Percentiles rank a stretch among this genome's conserved stretches.
Evolutionary conservation across 768 basidiomycete genomes (phyloP).

Genomic region (Lactarius akahatsu): DNA sequence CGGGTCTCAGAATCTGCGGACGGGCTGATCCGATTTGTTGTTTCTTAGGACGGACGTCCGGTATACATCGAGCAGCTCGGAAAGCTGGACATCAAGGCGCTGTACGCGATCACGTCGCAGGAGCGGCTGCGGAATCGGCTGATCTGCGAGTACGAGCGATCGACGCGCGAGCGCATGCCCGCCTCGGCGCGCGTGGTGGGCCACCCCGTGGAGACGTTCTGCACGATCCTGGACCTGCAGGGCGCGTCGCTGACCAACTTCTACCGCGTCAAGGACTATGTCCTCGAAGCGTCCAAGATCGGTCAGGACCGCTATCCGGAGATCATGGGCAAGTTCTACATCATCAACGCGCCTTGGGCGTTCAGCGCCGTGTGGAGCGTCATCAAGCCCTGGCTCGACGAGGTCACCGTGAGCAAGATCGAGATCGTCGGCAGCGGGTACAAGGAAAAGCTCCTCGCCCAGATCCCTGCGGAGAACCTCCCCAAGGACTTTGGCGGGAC

Average conservation of each 20-base stretch:
- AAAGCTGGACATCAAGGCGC: slow-evolving; percentile 79
- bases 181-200: slow-evolving; percentile 70
- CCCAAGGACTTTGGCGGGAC: slow-evolving; percentile 83
- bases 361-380: slow-evolving; percentile 87
- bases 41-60: slow-evolving; percentile 81
- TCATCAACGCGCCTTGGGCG: slow-evolving; percentile 95
- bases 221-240: slow-evolving; percentile 93
- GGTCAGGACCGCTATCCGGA: slow-evolving; percentile 93
- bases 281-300: slow-evolving; percentile 68
- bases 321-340: slow-evolving; percentile 97
- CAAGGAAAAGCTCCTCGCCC: slow-evolving; percentile 70
- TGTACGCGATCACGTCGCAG: slow-evolving; percentile 78
- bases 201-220: slow-evolving; percentile 92
- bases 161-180: slow-evolving; percentile 75
- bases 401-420: slow-evolving; percentile 94
- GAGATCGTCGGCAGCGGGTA: slow-evolving; percentile 79
- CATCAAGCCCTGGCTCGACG: slow-evolving; percentile 93
- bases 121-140: slow-evolving; percentile 88
- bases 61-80: slow-evolving; percentile 94
- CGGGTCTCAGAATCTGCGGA: background rate
- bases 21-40: background rate
- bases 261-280: slow-evolving; percentile 91
- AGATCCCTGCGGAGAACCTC: slow-evolving; percentile 82
- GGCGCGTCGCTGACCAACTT: slow-evolving; percentile 72
- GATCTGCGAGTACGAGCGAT: slow-evolving; percentile 92